Base-by-base conservation (phyloP, 768 basidiomycete genomes). In the Lentinula aciculospora region DNA sequence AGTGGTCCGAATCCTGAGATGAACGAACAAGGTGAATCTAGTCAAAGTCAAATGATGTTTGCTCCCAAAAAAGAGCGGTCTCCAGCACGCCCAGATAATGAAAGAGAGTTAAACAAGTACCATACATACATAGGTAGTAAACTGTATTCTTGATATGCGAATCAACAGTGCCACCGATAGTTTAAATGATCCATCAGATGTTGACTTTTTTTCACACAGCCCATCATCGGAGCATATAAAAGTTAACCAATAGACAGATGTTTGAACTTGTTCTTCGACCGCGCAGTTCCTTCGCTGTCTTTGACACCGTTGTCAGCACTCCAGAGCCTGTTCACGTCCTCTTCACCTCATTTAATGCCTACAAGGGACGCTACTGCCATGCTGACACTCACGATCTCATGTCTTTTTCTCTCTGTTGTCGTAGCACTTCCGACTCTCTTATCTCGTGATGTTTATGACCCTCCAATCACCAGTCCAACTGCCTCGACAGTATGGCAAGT, bases 401-500 rank as follows among this genome's bases (percentile, higher is more conserved):
- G 28, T 28, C 61, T 45, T 58, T 68, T 64, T 58, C 58, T 68
- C 55, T 57, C 64, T 49, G 21, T 63, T 50, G 65, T 64, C 19
- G 44, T 56, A 29, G 61, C 67, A 23, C 65, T 64, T 19, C 70
- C 69, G 4, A 53, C 51, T 3, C 61, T 64, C 29, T 28, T 54
- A 21, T 47, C 45, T 0, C 73, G 81, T 58, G 79, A 81, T 58
- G 80, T 81, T 34, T 78, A 74, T 25, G 69, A 66, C 37, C 82
- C 82, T 1, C 80, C 76, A 4, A 71, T 82, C 61, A 74, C 72
- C 40, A 75, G 68, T 58, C 81, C 82, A 15, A 68, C 66, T 9
- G 65, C 69, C 0, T 62, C 62, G 10, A 72, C 76, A 4, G 68
- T 78, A 28, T 82, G 81, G 82, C 64, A 66, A 27, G 70, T 77